These are phyloP conservation scores for Ogataea degrootiae DNA, from an alignment of 805 yeast genomes.

Conservation along the genomic window DNA sequence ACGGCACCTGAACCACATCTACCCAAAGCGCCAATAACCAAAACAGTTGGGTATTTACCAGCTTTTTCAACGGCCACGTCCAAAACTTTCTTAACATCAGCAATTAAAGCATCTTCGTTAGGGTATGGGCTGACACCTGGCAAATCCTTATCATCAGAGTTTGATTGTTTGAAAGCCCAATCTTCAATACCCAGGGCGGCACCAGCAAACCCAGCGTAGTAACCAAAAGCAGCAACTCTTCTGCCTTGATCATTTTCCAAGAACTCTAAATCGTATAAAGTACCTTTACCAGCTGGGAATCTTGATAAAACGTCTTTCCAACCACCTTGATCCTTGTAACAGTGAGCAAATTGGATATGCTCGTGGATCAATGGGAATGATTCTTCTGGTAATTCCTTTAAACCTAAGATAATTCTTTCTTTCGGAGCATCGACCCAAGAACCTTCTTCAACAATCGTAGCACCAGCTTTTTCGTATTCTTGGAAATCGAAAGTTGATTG, in stretches of 20 bases:
- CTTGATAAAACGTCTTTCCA: constrained; percentile 89
- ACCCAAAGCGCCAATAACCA: constrained; percentile 96
- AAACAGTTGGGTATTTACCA: constrained; percentile 67
- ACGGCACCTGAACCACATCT: constrained; percentile 98
- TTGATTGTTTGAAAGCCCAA: constrained; percentile 88
- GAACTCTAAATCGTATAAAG: constrained; percentile 89
- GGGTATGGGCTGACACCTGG: constrained; percentile 80
- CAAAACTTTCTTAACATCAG: constrained; percentile 61
- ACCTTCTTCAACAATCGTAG: constrained; percentile 84
- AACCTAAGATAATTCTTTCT: constrained; percentile 85
- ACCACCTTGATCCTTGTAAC: constrained; percentile 96
- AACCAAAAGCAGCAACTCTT: constrained; percentile 99
- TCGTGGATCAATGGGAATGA: constrained; percentile 92
- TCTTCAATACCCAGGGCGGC: constrained; percentile 94
- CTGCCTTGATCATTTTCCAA: constrained; percentile 91
- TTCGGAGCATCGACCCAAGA: constrained; percentile 91
- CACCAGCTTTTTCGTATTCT: constrained; percentile 81
- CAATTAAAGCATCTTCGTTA: constrained; percentile 68
- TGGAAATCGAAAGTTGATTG: constrained; percentile 74
- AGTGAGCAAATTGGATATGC: constrained; percentile 98
- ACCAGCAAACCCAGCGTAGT: constrained; percentile 99
- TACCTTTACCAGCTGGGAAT: constrained; percentile 89
- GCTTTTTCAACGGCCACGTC: constrained; percentile 53
- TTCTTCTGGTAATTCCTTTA: constrained; percentile 92
- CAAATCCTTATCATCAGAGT: constrained; percentile 61